Evolutionary conservation across 805 yeast genomes (phyloP).

Genomic region (Candida maesae): DNA sequence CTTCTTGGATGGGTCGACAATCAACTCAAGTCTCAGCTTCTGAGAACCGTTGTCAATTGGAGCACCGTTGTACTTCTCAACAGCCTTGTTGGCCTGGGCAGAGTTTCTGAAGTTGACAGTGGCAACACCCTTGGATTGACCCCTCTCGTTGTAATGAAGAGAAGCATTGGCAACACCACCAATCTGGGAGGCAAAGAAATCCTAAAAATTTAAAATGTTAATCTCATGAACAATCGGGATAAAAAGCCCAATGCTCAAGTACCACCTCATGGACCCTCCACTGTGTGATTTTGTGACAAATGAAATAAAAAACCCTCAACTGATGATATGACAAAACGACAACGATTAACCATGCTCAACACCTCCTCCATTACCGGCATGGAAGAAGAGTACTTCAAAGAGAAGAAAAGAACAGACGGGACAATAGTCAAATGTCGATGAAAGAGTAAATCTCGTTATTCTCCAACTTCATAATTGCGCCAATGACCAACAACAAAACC

Average conservation of each 20-base stretch:
- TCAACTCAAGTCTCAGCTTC: conserved; percentile 73
- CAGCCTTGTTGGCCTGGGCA: conserved; percentile 73
- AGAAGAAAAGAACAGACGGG: no score
- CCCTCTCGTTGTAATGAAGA: conserved; percentile 79
- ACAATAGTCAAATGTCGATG: no score
- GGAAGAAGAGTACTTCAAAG: no score
- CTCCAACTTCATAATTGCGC: no score
- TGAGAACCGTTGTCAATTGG: conserved; percentile 86
- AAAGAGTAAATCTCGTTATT: no score
- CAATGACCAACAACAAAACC: no score
- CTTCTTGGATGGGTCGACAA: conserved; percentile 78
- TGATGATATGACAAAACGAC: no score
- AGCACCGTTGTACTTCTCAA: conserved; percentile 83
- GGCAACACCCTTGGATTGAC: conserved; percentile 89
- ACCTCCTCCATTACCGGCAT: no score
- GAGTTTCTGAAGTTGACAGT: conserved; percentile 71
- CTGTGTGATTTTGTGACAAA: no score
- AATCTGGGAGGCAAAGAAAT: conserved; percentile 80
- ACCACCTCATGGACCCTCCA: no score
- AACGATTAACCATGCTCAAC: no score
- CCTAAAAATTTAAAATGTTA: conserved; percentile 46
- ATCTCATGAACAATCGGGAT: background rate
- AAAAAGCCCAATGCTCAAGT: background rate
- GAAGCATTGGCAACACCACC: conserved; percentile 77
- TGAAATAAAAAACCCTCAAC: no score